These are phyloP conservation scores for Candida sp. DNA, from an alignment of 1,139 yeast species.

Conservation along the genomic window DNA sequence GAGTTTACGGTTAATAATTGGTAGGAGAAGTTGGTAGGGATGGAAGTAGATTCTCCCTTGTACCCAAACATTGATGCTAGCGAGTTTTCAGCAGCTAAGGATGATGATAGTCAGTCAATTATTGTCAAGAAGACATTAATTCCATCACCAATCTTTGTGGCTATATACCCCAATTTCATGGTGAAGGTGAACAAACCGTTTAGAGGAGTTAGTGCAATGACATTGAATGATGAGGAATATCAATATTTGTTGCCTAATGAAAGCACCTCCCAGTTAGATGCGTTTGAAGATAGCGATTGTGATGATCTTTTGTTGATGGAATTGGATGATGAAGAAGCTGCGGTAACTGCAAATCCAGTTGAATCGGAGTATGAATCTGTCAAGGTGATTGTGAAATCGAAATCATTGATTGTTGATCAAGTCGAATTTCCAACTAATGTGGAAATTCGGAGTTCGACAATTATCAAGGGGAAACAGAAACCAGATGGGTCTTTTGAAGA, in stretches of 20 bases:
- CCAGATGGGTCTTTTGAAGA: slow-evolving; percentile 21
- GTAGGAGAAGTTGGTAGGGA: neutral
- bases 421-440: slow-evolving; percentile 31
- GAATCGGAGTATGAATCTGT: slow-evolving; percentile 9
- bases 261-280: slow-evolving; percentile 39
- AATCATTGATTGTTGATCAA: slow-evolving; percentile 33
- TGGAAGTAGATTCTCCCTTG: slow-evolving; percentile 8
- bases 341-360: slow-evolving; percentile 3
- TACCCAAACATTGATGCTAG: slow-evolving; percentile 10
- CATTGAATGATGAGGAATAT: slow-evolving; percentile 38
- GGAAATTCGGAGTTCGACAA: slow-evolving; percentile 33
- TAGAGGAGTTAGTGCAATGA: slow-evolving; percentile 27
- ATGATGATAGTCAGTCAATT: slow-evolving; percentile 4
- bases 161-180: slow-evolving; percentile 29
- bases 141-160: slow-evolving; percentile 33
- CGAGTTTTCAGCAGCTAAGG: slow-evolving; percentile 5
- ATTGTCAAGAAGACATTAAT: slow-evolving; percentile 33
- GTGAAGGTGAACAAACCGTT: slow-evolving; percentile 32
- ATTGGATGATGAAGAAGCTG: neutral
- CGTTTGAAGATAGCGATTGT: slow-evolving; percentile 35
- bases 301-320: slow-evolving; percentile 15
- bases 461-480: slow-evolving; percentile 23
- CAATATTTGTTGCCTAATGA: slow-evolving; percentile 34
- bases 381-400: slow-evolving; percentile 29
- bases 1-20: neutral